phyloP scores from a whole-genome alignment of 2,329 filamentous ascomycete genomes.

The Penicillium sp. region DNA sequence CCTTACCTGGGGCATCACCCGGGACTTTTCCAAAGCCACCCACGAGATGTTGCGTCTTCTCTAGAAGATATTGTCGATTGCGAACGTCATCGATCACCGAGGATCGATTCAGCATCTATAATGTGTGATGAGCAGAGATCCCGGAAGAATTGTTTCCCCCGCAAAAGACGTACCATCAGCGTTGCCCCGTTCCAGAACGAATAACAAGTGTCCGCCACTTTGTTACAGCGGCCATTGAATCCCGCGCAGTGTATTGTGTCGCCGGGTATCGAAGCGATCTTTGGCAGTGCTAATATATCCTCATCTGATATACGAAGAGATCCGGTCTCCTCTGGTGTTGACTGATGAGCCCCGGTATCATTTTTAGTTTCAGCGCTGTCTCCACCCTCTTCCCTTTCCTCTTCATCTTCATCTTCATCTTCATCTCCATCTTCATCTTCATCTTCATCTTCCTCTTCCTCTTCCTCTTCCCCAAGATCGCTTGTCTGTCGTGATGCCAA shows the following conservation, averaged over 20 bases:
- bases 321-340: constrained; percentile 9
- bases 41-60: constrained; percentile 83
- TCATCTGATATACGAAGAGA: constrained; percentile 25
- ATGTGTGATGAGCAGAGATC: constrained; percentile 17
- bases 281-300: constrained; percentile 32
- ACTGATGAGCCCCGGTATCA: constrained; percentile 9
- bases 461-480: constrained; percentile 45
- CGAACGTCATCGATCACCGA: constrained; percentile 63
- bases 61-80: constrained; percentile 77
- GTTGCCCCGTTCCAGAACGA: constrained; percentile 86
- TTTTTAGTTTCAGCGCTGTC: constrained; percentile 10
- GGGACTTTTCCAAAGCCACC: constrained; percentile 79
- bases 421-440: constrained; percentile 21
- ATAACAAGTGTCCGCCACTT: constrained; percentile 93
- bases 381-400: constrained; percentile 14
- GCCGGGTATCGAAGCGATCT: constrained; percentile 24
- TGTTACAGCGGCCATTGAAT: constrained; percentile 90
- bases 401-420: constrained; percentile 36
- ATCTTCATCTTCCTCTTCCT: constrained; percentile 29
- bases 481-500: constrained; percentile 68
- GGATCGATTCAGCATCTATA: constrained; percentile 61
- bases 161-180: constrained; percentile 45
- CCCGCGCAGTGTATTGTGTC: constrained; percentile 63
- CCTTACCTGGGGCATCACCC: constrained; percentile 67
- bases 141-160: not conserved